These are phyloP conservation scores for Senna siamea DNA, from an alignment of 306 rosid genomes.

Conservation along the genomic window DNA sequence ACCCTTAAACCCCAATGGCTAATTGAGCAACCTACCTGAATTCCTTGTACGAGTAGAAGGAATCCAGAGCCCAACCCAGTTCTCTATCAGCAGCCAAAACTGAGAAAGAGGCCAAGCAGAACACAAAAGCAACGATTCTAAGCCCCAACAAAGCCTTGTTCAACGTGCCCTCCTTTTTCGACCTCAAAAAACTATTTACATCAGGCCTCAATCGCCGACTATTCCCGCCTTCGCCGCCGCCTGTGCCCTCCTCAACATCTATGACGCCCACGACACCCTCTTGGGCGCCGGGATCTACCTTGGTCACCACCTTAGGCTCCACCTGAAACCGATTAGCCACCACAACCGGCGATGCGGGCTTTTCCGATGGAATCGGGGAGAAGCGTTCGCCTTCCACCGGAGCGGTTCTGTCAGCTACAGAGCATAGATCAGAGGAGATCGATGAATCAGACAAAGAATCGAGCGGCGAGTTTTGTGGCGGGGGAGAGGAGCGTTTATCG, in stretches of 20 bases:
- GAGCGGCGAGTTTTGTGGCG: slow-evolving; percentile 20
- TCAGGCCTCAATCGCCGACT: slow-evolving; percentile 57
- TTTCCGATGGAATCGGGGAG: slow-evolving; percentile 31
- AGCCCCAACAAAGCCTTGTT: slow-evolving; percentile 53
- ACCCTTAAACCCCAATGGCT: neutral
- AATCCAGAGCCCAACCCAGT: slow-evolving; percentile 73
- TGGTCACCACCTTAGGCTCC: slow-evolving; percentile 60
- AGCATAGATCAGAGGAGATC: slow-evolving; percentile 48
- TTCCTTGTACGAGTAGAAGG: slow-evolving; percentile 63
- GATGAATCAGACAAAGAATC: slow-evolving; percentile 44
- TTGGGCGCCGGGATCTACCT: slow-evolving; percentile 54
- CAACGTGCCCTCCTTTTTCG: slow-evolving; percentile 49
- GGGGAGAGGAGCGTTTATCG: slow-evolving; percentile 28
- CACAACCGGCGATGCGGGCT: slow-evolving; percentile 36
- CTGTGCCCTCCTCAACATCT: slow-evolving; percentile 38
- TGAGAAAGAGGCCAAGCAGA: slow-evolving; percentile 68
- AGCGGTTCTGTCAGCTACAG: slow-evolving; percentile 34
- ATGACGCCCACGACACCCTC: slow-evolving; percentile 46
- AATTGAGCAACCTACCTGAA: slow-evolving; percentile 54
- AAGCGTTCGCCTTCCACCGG: slow-evolving; percentile 28
- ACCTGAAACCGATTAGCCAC: slow-evolving; percentile 56
- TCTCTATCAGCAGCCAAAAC: slow-evolving; percentile 63
- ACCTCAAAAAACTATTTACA: slow-evolving; percentile 38
- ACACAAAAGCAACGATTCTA: slow-evolving; percentile 53
- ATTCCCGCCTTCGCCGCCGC: slow-evolving; percentile 23